These are phyloP conservation scores for Capsicum chinense DNA, from an alignment of 257 asterid genomes.

Conservation along the genomic window DNA sequence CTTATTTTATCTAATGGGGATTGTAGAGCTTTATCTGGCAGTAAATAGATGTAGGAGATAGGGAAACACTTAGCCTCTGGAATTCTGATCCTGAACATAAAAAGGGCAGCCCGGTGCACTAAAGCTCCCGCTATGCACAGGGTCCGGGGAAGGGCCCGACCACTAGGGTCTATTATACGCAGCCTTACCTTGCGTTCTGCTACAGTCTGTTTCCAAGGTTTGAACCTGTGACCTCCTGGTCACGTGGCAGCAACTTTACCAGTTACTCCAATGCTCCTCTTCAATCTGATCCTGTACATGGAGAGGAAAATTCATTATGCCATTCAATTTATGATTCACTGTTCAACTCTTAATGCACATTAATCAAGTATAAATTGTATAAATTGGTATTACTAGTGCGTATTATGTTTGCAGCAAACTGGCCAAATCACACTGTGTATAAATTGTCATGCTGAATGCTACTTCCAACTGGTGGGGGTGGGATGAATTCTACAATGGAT, in stretches of 20 bases:
- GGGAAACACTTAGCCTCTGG: background rate
- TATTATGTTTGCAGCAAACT: conserved; percentile 43
- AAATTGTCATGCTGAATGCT: conserved; percentile 92
- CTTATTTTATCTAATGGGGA: background rate
- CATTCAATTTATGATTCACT: conserved; percentile 1
- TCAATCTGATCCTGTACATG: conserved; percentile 3
- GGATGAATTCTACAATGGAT: conserved; percentile 89
- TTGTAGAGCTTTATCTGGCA: background rate
- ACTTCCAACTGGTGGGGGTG: conserved; percentile 74
- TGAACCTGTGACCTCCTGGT: too few relatives aligned
- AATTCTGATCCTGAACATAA: conserved; percentile 10
- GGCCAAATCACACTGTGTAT: conserved; percentile 35
- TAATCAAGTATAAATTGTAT: background rate
- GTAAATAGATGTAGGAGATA: background rate
- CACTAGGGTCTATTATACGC: too few relatives aligned
- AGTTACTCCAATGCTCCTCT: too few relatives aligned
- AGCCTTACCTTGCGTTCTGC: too few relatives aligned
- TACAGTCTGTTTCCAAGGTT: too few relatives aligned
- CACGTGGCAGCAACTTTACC: too few relatives aligned
- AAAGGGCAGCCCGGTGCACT: too few relatives aligned
- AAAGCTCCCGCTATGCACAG: too few relatives aligned
- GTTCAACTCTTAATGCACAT: background rate
- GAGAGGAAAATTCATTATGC: conserved; percentile 20
- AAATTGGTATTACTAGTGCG: conserved; percentile 32
- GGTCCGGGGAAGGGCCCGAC: too few relatives aligned